Conservation (phyloP, 1,284 basidiomycete species). For the Papiliotrema flavescens region DNA sequence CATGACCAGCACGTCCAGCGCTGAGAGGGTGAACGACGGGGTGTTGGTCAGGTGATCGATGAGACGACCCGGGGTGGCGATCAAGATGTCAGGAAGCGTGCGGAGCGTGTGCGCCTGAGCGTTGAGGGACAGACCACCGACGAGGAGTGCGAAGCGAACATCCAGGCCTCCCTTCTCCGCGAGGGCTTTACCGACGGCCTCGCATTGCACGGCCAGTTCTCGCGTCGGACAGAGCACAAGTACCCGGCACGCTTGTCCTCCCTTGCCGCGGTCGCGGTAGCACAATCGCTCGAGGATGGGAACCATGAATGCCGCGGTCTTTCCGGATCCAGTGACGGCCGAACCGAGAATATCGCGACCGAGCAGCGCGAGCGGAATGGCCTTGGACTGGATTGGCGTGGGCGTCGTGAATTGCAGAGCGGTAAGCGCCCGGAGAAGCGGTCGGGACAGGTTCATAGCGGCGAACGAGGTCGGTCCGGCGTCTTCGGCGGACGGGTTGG, state of each 20-base stretch:
- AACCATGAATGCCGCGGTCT: slow-evolving; percentile 93
- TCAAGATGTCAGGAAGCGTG: slow-evolving; percentile 82
- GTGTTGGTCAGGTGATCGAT: slow-evolving; percentile 98
- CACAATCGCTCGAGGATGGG: slow-evolving; percentile 88
- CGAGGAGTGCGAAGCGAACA: slow-evolving; percentile 79
- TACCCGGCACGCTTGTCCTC: slow-evolving; percentile 84
- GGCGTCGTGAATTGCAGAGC: slow-evolving; percentile 77
- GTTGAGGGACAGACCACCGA: slow-evolving; percentile 90
- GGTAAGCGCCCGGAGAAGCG: slow-evolving; percentile 79
- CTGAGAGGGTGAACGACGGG: slow-evolving; percentile 86
- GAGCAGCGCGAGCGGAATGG: slow-evolving; percentile 85
- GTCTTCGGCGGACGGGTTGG: slow-evolving; percentile 51
- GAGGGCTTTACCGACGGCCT: slow-evolving; percentile 81
- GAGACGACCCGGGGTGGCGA: slow-evolving; percentile 92
- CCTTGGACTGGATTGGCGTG: slow-evolving; percentile 90
- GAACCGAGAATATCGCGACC: slow-evolving; percentile 94
- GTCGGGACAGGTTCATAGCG: slow-evolving; percentile 83
- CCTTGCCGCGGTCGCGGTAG: slow-evolving; percentile 78
- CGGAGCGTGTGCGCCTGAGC: slow-evolving; percentile 81
- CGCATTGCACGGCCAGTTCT: slow-evolving; percentile 91
- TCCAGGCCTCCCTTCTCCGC: slow-evolving; percentile 72
- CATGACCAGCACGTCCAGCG: slow-evolving; percentile 87
- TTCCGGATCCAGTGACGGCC: slow-evolving; percentile 93
- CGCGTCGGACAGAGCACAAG: slow-evolving; percentile 88
- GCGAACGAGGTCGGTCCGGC: slow-evolving; percentile 62